Evolutionary conservation across 2,329 filamentous ascomycete genomes (phyloP).

Genomic region (Malbranchea cinnamomea): DNA sequence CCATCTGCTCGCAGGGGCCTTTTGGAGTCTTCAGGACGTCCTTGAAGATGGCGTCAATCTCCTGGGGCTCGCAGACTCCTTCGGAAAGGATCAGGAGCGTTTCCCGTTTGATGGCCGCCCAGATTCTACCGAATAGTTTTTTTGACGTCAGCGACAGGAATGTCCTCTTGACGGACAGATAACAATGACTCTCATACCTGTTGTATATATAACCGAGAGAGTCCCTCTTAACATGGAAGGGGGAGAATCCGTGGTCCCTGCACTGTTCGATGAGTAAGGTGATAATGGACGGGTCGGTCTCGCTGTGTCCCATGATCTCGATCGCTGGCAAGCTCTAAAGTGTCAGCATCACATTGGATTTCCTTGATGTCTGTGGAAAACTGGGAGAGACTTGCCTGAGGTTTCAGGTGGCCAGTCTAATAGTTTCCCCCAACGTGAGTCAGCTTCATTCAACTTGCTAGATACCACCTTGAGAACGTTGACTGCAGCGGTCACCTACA

Average conservation of each 20-base stretch:
- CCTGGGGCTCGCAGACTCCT: conserved; percentile 20
- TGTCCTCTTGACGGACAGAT: conserved; percentile 1
- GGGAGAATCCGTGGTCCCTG: conserved; percentile 21
- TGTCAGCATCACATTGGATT: background rate
- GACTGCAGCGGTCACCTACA: conserved; percentile 15
- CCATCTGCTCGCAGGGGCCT: conserved; percentile 28
- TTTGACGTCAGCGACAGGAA: too few relatives aligned
- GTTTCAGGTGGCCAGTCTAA: conserved; percentile 28
- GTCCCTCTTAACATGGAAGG: conserved; percentile 21
- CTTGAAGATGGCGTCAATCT: conserved; percentile 25
- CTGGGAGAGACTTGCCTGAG: conserved; percentile 12
- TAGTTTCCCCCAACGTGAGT: background rate
- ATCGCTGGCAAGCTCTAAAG: conserved; percentile 14
- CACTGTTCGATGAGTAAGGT: conserved; percentile 16
- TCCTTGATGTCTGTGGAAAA: too few relatives aligned
- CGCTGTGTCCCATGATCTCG: conserved; percentile 25
- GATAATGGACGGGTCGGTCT: conserved; percentile 19
- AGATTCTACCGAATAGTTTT: conserved; percentile 16
- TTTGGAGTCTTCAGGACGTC: conserved; percentile 21
- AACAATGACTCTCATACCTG: conserved; percentile 13
- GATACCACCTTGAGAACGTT: too few relatives aligned
- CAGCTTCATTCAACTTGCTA: conserved; percentile 1
- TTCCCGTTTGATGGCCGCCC: conserved; percentile 31
- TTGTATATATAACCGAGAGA: conserved; percentile 29
- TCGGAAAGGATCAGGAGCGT: conserved; percentile 21